A percentile compares a stretch with the other conserved stretches of the same genome.
Conservation (phyloP, 192 early-diverging fungal species). For the Entomortierella chlamydospora region DNA sequence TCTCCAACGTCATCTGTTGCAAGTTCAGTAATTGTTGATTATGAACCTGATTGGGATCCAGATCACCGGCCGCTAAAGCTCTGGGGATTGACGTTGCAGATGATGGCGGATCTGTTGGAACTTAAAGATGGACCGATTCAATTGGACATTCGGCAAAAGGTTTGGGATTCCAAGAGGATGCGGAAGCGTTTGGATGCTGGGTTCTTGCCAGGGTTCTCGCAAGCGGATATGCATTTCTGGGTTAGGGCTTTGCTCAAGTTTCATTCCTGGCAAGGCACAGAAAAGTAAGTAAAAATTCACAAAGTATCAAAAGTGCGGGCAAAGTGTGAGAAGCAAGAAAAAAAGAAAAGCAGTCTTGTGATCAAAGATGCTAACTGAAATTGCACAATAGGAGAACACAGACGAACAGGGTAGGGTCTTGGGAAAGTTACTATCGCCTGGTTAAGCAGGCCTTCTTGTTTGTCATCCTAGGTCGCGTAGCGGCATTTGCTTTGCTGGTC, state of each 20-base stretch:
- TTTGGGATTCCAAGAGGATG: conserved; percentile 53
- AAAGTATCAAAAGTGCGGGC: too few species aligned
- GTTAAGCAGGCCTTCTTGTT: conserved; percentile 51
- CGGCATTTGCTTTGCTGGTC: conserved; percentile 37
- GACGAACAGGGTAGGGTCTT: conserved; percentile 49
- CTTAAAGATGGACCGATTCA: conserved; percentile 51
- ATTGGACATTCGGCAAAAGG: conserved; percentile 45
- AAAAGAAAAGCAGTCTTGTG: neutral
- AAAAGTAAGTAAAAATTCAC: conserved; percentile 49
- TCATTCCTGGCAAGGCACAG: conserved; percentile 51
- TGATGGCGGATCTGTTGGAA: conserved; percentile 60
- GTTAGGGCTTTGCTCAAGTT: conserved; percentile 51
- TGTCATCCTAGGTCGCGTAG: conserved; percentile 44
- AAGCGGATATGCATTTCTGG: conserved; percentile 53
- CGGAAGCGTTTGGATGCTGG: conserved; percentile 43
- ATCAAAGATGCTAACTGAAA: too few species aligned
- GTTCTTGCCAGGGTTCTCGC: conserved; percentile 43
- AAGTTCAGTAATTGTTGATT: conserved; percentile 18
- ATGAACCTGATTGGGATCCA: conserved; percentile 45
- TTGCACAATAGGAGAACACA: conserved; percentile 7
- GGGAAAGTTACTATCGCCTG: conserved; percentile 50
- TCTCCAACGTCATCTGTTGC: neutral
- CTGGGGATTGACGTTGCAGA: conserved; percentile 59
- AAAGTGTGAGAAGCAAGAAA: too few species aligned
- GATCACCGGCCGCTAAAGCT: conserved; percentile 47